Conservation (phyloP, 306 rosid species). For the Morella rubra region DNA sequence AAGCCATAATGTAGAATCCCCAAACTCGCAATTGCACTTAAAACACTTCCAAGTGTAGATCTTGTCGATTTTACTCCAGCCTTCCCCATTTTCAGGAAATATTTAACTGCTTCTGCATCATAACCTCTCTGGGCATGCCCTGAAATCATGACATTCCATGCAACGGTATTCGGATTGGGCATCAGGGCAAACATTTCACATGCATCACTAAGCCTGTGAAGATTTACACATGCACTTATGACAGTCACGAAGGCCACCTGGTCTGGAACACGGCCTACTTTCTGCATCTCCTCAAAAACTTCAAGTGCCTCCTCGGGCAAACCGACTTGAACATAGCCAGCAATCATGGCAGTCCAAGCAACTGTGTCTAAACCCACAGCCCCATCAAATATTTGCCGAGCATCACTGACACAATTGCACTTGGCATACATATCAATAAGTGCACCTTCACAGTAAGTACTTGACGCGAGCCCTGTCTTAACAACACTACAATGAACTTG, state of each 20-base stretch:
- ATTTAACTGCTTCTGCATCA: slow-evolving; percentile 44
- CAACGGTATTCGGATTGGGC: slow-evolving; percentile 59
- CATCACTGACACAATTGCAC: slow-evolving; percentile 45
- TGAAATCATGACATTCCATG: slow-evolving; percentile 87
- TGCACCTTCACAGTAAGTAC: slow-evolving; percentile 48
- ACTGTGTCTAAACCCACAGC: slow-evolving; percentile 46
- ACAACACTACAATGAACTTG: slow-evolving; percentile 47
- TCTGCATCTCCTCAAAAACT: slow-evolving; percentile 54
- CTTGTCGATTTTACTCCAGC: slow-evolving; percentile 58
- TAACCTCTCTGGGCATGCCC: slow-evolving; percentile 67
- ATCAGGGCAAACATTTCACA: slow-evolving; percentile 51
- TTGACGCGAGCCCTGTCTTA: slow-evolving; percentile 48
- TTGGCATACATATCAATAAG: slow-evolving; percentile 73
- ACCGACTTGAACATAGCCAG: slow-evolving; percentile 60
- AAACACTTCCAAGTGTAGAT: slow-evolving; percentile 84
- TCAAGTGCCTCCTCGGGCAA: slow-evolving; percentile 53
- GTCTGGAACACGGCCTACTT: slow-evolving; percentile 46
- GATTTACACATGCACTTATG: slow-evolving; percentile 49
- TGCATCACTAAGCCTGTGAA: slow-evolving; percentile 48
- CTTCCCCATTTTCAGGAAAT: slow-evolving; percentile 54
- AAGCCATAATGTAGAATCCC: slow-evolving; percentile 48
- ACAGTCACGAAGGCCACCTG: slow-evolving; percentile 59
- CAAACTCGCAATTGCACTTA: slow-evolving; percentile 61
- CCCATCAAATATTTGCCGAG: slow-evolving; percentile 42
- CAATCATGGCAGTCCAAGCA: slow-evolving; percentile 64